Evolutionary conservation across 2,329 filamentous ascomycete species (phyloP), one percentile per base, ranked within the genome.

Genomic region (Aspergillus aculeatus): DNA sequence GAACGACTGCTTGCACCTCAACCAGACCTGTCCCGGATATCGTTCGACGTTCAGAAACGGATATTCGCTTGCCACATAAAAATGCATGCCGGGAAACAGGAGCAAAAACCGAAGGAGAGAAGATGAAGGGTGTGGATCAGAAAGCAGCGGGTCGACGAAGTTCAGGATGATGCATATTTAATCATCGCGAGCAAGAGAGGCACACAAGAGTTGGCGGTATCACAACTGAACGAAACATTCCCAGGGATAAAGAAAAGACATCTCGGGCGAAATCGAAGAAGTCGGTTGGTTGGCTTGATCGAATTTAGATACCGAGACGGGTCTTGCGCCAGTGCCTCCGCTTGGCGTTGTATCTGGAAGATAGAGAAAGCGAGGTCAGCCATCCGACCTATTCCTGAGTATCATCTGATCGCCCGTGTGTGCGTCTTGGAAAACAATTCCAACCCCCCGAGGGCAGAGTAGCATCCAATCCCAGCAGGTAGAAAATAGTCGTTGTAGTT

Each of bases 251-350:
- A 59, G 61, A 57, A 66, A 58, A 60, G 66, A 66, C 64, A 69
- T 66, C 66, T 70, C 68, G 68, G 69, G 66, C 68, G 69, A 73
- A 76, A 57, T 57, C 54, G 81, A 84, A 78, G 81, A 80, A 57
- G 58, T 47, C 47, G 54, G n/a, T 47, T 23, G 53, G 29, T 24
- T 23, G 32, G 31, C 19, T 47, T 63, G 58, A 44, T 44, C 66
- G 62, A 68, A 82, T 87, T 86, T 95, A 99, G 86, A 99, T 96
- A 80, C 92, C 92, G 84, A 99, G 92, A 80, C 92, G 90, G 80
- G 95, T 98, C 94, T 99, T 99, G 86, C 95, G 92, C 95, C 95
- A 99, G 82, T 99, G 95, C 84, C 95, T 91, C 83, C 95, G 87
- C 91, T 99, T 99, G 77, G 95, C 93, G 86, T 99, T 99, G 89